These are phyloP conservation scores for Botrytis fabae DNA, from an alignment of 2,329 filamentous ascomycete species.

Conservation along the genomic window DNA sequence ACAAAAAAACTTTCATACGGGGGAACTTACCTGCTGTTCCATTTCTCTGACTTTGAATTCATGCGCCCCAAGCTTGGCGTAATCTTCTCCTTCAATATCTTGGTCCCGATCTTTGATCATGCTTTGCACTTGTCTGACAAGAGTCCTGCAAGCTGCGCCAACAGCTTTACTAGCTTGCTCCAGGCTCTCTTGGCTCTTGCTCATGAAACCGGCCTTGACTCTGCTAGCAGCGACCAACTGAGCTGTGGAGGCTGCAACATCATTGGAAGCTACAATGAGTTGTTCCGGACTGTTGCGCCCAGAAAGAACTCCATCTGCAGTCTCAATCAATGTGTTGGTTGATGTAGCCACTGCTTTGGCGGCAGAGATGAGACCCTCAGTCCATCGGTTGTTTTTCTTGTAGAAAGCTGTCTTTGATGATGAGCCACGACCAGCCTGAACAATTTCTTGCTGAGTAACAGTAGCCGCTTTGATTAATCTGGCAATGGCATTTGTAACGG, in stretches of 20 bases:
- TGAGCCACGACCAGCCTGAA: conserved; percentile 84
- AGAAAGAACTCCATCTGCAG: conserved; percentile 90
- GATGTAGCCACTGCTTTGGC: conserved; percentile 93
- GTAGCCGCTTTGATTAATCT: conserved; percentile 94
- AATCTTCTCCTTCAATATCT: conserved; percentile 84
- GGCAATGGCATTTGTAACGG: conserved; percentile 91
- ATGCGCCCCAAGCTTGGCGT: conserved; percentile 81
- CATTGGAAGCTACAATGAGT: conserved; percentile 95
- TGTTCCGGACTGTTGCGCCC: conserved; percentile 93
- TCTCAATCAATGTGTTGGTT: conserved; percentile 96
- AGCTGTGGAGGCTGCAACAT: conserved; percentile 92
- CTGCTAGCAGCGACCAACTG: conserved; percentile 93
- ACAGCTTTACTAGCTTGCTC: conserved; percentile 93
- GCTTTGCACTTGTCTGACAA: conserved; percentile 90
- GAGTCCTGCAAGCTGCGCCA: conserved; percentile 78
- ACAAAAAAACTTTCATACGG: neutral
- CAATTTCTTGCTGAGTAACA: conserved; percentile 91
- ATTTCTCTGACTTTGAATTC: conserved; percentile 99
- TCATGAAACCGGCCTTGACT: conserved; percentile 98
- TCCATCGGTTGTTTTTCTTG: conserved; percentile 99
- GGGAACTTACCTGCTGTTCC: conserved; percentile 87
- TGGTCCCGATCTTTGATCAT: conserved; percentile 87
- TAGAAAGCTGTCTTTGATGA: conserved; percentile 93
- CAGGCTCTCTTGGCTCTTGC: conserved; percentile 88
- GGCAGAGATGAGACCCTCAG: conserved; percentile 93